Evolutionary conservation across 768 basidiomycete genomes (phyloP), one percentile per base, ranked within the genome.

Genomic region (Pholiota conissans): DNA sequence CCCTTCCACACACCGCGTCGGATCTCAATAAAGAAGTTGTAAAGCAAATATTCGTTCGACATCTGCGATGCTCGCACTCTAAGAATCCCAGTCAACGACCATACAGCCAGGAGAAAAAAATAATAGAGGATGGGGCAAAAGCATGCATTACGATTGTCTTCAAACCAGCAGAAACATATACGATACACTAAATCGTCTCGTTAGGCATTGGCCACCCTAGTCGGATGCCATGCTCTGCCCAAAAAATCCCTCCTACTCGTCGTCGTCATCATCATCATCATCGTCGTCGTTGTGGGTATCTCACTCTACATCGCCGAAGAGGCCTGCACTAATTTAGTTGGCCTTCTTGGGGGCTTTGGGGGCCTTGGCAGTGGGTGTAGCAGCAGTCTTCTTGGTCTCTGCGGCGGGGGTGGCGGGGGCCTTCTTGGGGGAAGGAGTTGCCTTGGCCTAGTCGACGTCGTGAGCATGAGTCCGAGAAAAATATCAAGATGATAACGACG

Each of bases 321-420:
- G 22, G 13, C 11, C 28, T 24, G 27, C 27, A 22, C 35, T 22
- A 9, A 13, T 42, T 56, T 49, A 56, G 34, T 56, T 56, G 48
- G 35, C 48, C 18, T 49, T 56, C 55, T 56, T 55, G 35, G 59
- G 34, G 39, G 53, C 45, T 40, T 57, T 45, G 29, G 50, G 29
- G 16, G 50, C 49, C 22, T 55, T 51, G n/a, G 40, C 35, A 48
- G 46, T 49, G 28, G 42, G 28, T 35, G 56, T 53, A 34, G 52
- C 59, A 53, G 60, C 55, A n/a, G 62, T 50, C 62, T 65, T 65
- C 62, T 68, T 68, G 32, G 65, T 48, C 27, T 56, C 48, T 26
- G 56, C 49, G 39, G 60, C 61, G 37, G 62, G 50, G 18, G 58
- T 55, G 32, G 60, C 52, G n/a, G 62, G 63, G 24, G 56, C 57